Conservation (phyloP, 1,139 yeast species). For the Taphrina deformans region DNA sequence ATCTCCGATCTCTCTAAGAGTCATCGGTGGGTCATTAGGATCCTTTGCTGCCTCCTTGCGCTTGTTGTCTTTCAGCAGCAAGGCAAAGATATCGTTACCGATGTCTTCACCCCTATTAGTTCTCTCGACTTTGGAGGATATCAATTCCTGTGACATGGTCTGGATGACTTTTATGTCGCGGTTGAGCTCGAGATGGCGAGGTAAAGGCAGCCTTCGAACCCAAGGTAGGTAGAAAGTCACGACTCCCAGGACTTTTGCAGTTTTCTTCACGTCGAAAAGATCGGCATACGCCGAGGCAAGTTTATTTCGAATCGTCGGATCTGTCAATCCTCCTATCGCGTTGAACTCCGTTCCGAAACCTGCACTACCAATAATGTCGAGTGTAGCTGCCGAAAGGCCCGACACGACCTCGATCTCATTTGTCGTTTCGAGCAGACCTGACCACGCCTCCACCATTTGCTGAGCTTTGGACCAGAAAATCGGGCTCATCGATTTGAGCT, state of each 20-base stretch:
- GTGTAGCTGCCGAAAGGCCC: slow-evolving; percentile 36
- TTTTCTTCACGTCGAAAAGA: slow-evolving; percentile 23
- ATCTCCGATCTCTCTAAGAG: slow-evolving; percentile 32
- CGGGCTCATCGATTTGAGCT: slow-evolving; percentile 36
- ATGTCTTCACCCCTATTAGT: slow-evolving; percentile 4
- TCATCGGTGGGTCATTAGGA: slow-evolving; percentile 35
- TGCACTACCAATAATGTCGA: slow-evolving; percentile 38
- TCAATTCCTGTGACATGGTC: slow-evolving; percentile 2
- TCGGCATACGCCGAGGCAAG: slow-evolving; percentile 36
- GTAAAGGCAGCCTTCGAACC: slow-evolving; percentile 17
- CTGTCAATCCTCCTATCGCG: slow-evolving; percentile 31
- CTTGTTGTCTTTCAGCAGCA: slow-evolving; percentile 35
- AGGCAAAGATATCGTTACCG: slow-evolving; percentile 36
- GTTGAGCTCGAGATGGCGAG: slow-evolving; percentile 25
- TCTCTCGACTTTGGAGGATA: background rate
- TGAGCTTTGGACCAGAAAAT: slow-evolving; percentile 36
- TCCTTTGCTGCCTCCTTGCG: slow-evolving; percentile 36
- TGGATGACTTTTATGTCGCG: slow-evolving; percentile 3
- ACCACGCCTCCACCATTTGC: slow-evolving; percentile 30
- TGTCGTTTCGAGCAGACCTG: background rate
- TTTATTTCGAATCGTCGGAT: slow-evolving; percentile 19
- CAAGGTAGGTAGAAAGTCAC: slow-evolving; percentile 15
- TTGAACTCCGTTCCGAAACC: slow-evolving; percentile 37
- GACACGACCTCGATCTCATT: slow-evolving; percentile 27
- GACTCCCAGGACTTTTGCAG: slow-evolving; percentile 12